Conservation (phyloP, 2,329 filamentous ascomycete species). For the Aspergillus candidus region DNA sequence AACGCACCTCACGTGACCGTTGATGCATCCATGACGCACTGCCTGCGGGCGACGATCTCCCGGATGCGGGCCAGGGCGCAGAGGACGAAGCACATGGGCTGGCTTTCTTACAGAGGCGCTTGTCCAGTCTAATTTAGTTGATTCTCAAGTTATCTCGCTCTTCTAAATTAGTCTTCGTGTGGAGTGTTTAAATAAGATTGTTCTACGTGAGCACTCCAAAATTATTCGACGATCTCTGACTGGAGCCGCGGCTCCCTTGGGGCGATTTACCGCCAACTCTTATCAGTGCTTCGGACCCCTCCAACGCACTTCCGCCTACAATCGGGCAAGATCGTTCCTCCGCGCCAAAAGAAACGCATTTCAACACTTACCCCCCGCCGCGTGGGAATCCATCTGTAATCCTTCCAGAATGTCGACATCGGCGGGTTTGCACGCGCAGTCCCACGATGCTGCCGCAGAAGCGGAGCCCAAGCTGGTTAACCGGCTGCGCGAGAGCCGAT, state of each 20-base stretch:
- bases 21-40: conserved; percentile 29
- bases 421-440: conserved; percentile 23
- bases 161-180: too few species aligned
- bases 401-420: conserved; percentile 21
- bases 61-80: conserved; percentile 15
- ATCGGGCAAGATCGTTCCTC: too few species aligned
- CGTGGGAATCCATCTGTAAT: conserved; percentile 3
- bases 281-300: too few species aligned
- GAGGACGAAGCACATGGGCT: conserved; percentile 7
- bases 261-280: too few species aligned
- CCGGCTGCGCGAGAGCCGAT: conserved; percentile 55
- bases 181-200: too few species aligned
- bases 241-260: too few species aligned
- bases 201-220: too few species aligned
- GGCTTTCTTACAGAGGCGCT: not conserved
- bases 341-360: not conserved
- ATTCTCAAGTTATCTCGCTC: too few species aligned
- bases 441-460: conserved; percentile 19
- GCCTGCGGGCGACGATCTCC: conserved; percentile 23
- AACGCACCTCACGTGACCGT: conserved; percentile 18
- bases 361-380: conserved; percentile 4
- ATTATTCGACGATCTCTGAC: too few species aligned
- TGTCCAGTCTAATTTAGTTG: not conserved
- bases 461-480: conserved; percentile 44
- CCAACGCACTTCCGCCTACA: too few species aligned